A percentile compares a stretch with the other conserved stretches of the same genome.
Evolutionary conservation across 2,329 filamentous ascomycete species (phyloP).

Genomic region (Fonsecaea monophora): DNA sequence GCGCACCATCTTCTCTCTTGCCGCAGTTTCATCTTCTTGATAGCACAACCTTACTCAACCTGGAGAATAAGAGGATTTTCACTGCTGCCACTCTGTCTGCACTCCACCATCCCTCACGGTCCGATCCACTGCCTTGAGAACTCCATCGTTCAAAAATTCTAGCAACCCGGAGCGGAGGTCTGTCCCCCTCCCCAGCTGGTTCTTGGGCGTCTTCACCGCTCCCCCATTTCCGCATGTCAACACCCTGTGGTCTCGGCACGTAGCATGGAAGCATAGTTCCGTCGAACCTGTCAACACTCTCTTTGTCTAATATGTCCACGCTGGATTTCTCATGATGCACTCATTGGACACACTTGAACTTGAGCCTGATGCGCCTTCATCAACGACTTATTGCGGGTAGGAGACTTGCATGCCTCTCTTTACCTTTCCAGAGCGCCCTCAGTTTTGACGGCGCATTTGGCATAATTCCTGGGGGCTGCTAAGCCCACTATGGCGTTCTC

Average conservation of each 20-base stretch:
- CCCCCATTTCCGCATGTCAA: constrained; percentile 9
- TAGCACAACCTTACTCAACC: background rate
- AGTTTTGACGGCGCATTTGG: constrained; percentile 6
- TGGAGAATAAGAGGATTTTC: background rate
- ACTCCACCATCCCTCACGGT: background rate
- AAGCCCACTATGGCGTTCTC: constrained; percentile 35
- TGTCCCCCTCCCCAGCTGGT: background rate
- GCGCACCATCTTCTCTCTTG: background rate
- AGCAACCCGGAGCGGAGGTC: background rate
- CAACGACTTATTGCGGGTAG: constrained; percentile 9
- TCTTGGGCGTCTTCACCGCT: constrained; percentile 20
- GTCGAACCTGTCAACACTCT: constrained; percentile 10
- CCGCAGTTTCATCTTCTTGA: background rate
- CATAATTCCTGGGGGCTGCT: background rate
- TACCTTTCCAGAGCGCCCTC: background rate
- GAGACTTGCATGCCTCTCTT: constrained; percentile 17
- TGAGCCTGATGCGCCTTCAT: constrained; percentile 13
- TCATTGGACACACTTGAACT: constrained; percentile 7
- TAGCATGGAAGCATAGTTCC: constrained; percentile 19
- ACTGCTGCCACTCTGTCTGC: background rate
- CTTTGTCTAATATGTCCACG: constrained; percentile 17
- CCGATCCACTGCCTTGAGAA: background rate
- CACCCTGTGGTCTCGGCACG: constrained; percentile 13
- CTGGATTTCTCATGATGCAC: constrained; percentile 21
- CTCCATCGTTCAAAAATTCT: background rate